Percentiles rank a stretch among this genome's conserved stretches.
phyloP scores from a whole-genome alignment of 2,329 filamentous ascomycete species.

The Hirsutella minnesotensis region DNA sequence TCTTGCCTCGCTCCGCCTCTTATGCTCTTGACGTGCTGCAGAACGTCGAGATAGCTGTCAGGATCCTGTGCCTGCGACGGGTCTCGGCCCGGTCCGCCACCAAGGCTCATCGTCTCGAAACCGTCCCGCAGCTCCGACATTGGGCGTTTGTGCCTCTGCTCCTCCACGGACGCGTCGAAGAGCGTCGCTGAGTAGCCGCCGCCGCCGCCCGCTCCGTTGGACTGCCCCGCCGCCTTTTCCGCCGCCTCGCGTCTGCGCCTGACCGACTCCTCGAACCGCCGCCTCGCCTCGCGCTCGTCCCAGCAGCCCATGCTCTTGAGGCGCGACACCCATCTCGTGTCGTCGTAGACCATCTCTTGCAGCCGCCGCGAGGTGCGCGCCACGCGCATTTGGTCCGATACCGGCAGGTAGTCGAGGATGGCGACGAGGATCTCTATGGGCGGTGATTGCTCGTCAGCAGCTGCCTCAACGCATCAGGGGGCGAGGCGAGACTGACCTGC shows the following conservation, averaged over 20 bases:
- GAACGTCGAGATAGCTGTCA: conserved; percentile 52
- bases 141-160: conserved; percentile 38
- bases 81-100: conserved; percentile 25
- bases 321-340: conserved; percentile 84
- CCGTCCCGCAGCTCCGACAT: conserved; percentile 42
- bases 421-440: conserved; percentile 67
- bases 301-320: conserved; percentile 81
- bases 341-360: conserved; percentile 98
- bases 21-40: conserved; percentile 63
- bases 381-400: conserved; percentile 74
- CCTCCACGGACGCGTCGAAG: conserved; percentile 63
- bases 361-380: conserved; percentile 76
- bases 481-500: conserved; percentile 46
- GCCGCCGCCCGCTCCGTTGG: conserved; percentile 10
- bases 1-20: conserved; percentile 79
- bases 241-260: conserved; percentile 46
- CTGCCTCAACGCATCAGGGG: background rate
- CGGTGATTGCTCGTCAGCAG: background rate
- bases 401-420: conserved; percentile 80
- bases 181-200: conserved; percentile 36
- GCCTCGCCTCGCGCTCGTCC: conserved; percentile 79
- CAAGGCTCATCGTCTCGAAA: conserved; percentile 65
- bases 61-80: conserved; percentile 47
- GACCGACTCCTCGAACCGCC: conserved; percentile 63
- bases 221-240: conserved; percentile 11